phyloP scores from a whole-genome alignment of 148 eudicot genomes.

The Oxyria digyna region DNA sequence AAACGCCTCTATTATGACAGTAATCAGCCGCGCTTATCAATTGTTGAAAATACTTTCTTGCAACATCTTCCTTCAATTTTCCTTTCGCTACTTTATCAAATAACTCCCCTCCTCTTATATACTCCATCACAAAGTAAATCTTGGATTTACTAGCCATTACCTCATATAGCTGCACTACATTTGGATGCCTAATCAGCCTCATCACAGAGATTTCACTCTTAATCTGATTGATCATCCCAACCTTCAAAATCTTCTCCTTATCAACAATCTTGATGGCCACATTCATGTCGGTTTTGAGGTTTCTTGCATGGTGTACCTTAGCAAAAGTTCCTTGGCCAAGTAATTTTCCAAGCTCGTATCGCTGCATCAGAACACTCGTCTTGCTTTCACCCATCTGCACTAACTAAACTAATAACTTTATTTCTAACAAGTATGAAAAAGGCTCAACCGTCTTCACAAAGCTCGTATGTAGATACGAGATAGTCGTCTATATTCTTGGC shows the following conservation, averaged over 20 bases:
- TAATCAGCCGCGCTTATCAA: slow-evolving; percentile 37
- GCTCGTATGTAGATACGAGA: slow-evolving; percentile 30
- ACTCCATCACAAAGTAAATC: slow-evolving; percentile 43
- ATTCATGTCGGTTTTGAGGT: slow-evolving; percentile 26
- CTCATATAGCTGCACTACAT: slow-evolving; percentile 33
- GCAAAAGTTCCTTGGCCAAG: slow-evolving; percentile 47
- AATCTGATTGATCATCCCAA: slow-evolving; percentile 38
- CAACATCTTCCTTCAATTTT: slow-evolving; percentile 27
- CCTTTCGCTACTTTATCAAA: slow-evolving; percentile 36
- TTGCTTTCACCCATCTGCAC: slow-evolving; percentile 14
- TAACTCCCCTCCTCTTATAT: slow-evolving; percentile 33
- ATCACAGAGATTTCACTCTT: slow-evolving; percentile 46
- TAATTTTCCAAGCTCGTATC: slow-evolving; percentile 33
- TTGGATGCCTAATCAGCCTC: slow-evolving; percentile 37
- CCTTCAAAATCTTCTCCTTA: slow-evolving; percentile 33
- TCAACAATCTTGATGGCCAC: slow-evolving; percentile 36
- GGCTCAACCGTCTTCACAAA: slow-evolving; percentile 62
- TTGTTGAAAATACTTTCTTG: slow-evolving; percentile 38
- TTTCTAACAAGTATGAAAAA: background rate
- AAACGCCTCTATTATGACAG: slow-evolving; percentile 43
- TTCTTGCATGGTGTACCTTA: slow-evolving; percentile 33
- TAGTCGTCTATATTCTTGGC: slow-evolving; percentile 20
- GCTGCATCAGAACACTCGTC: slow-evolving; percentile 21
- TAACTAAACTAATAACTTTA: background rate
- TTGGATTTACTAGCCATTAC: slow-evolving; percentile 41